A percentile compares a stretch with the other conserved stretches of the same genome.
These are phyloP conservation scores for Pseudocercospora macadamiae DNA, from an alignment of 2,329 filamentous ascomycete genomes.

Conservation along the genomic window DNA sequence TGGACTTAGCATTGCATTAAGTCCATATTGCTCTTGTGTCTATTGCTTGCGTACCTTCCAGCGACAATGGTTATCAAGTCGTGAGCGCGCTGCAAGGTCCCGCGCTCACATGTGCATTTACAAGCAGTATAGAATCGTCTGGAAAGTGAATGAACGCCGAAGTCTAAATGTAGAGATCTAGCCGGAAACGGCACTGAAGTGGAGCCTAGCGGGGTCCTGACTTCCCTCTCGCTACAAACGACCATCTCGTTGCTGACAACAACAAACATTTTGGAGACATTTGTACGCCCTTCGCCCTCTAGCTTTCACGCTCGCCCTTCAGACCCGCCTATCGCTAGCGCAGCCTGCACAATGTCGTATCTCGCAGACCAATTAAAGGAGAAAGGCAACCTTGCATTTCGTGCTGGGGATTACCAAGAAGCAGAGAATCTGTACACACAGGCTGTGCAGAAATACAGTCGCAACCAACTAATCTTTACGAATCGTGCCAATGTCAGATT, in stretches of 20 bases:
- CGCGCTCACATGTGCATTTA: neutral
- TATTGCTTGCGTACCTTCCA: too few relatives aligned
- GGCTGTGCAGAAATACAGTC: slow-evolving; percentile 77
- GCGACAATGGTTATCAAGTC: too few relatives aligned
- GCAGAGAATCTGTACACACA: slow-evolving; percentile 71
- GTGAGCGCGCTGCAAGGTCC: neutral
- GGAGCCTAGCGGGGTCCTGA: neutral
- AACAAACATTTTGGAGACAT: neutral
- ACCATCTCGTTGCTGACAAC: neutral
- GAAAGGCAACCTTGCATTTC: slow-evolving; percentile 67
- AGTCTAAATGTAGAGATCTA: neutral
- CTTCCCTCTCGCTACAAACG: neutral
- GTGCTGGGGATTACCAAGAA: slow-evolving; percentile 63
- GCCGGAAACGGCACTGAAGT: neutral
- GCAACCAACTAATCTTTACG: slow-evolving; percentile 79
- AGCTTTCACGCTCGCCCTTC: neutral
- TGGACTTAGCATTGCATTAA: too few relatives aligned
- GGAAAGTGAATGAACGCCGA: slow-evolving; percentile 4
- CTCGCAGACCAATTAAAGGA: slow-evolving; percentile 52
- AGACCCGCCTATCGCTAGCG: neutral
- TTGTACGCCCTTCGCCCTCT: neutral
- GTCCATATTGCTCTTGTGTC: too few relatives aligned
- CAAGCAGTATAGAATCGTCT: slow-evolving; percentile 1
- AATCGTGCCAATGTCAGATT: slow-evolving; percentile 85
- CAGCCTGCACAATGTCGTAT: slow-evolving; percentile 28